These are phyloP conservation scores for Sorghum bicolor DNA, from an alignment of 176 grass and related monocot genomes.

Conservation along the genomic window DNA sequence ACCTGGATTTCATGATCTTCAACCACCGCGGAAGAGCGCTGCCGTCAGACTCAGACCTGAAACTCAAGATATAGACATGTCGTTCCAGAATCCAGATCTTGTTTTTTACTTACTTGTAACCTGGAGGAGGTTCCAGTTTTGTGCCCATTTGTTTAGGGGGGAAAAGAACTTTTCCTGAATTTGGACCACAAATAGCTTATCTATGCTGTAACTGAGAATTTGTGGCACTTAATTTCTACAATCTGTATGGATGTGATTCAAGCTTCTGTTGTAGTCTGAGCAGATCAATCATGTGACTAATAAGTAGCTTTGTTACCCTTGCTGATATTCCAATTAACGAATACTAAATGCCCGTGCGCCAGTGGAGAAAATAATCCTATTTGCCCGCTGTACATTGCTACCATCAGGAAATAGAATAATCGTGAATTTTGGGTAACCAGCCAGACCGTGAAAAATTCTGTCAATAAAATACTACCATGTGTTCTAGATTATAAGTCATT, in stretches of 20 bases:
- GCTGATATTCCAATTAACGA: not conserved
- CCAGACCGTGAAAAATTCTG: too few relatives aligned
- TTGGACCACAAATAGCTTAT: not conserved
- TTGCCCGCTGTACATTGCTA: not conserved
- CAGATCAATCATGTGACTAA: not conserved
- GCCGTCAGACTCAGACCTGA: slow-evolving; percentile 54
- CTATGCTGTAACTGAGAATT: slow-evolving; percentile 26
- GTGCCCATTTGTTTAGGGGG: not conserved
- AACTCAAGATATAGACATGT: slow-evolving; percentile 59
- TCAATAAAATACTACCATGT: too few relatives aligned
- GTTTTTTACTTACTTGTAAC: slow-evolving; percentile 9
- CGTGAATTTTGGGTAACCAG: too few relatives aligned
- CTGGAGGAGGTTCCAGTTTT: slow-evolving; percentile 23
- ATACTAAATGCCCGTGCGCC: not conserved
- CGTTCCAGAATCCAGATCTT: not conserved
- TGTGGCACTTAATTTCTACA: slow-evolving; percentile 1
- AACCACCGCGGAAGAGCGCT: slow-evolving; percentile 77
- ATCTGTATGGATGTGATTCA: not conserved
- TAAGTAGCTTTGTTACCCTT: not conserved
- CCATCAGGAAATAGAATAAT: not conserved
- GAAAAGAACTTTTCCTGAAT: not conserved
- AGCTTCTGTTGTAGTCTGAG: not conserved
- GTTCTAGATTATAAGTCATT: too few relatives aligned
- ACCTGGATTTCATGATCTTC: slow-evolving; percentile 98
- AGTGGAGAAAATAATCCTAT: not conserved